Percentiles rank a stretch among this genome's conserved stretches.
These are phyloP conservation scores for Afroboletus lepidellus DNA, from an alignment of 1,284 basidiomycete genomes.

Conservation along the genomic window DNA sequence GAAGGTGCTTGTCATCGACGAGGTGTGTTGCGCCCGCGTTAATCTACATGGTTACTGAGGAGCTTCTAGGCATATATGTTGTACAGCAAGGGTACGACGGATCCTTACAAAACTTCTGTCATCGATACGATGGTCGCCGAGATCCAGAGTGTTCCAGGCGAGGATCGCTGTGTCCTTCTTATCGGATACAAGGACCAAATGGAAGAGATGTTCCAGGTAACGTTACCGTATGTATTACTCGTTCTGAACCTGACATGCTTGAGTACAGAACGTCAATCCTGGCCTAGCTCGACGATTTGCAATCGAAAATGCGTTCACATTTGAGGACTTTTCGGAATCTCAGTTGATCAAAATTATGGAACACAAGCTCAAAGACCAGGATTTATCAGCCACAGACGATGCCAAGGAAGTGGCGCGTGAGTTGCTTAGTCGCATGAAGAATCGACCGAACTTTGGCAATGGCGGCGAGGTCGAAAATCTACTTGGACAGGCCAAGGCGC, in stretches of 20 bases:
- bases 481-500: slow-evolving; percentile 51
- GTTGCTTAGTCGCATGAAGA: slow-evolving; percentile 48
- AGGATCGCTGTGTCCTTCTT: slow-evolving; percentile 65
- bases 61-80: slow-evolving; percentile 61
- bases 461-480: slow-evolving; percentile 68
- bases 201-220: slow-evolving; percentile 68
- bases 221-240: background rate
- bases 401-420: slow-evolving; percentile 59
- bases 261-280: slow-evolving; percentile 60
- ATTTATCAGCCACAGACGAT: slow-evolving; percentile 52
- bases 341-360: slow-evolving; percentile 54
- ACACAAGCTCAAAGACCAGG: slow-evolving; percentile 53
- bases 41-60: background rate
- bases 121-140: slow-evolving; percentile 73
- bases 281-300: slow-evolving; percentile 62
- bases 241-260: slow-evolving; percentile 1
- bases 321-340: slow-evolving; percentile 57
- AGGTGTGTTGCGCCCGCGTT: slow-evolving; percentile 39
- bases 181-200: slow-evolving; percentile 66
- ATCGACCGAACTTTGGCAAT: slow-evolving; percentile 65
- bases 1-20: slow-evolving; percentile 69
- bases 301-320: slow-evolving; percentile 65
- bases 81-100: slow-evolving; percentile 43
- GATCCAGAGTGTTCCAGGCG: slow-evolving; percentile 63
- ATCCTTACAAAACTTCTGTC: slow-evolving; percentile 61